Conservation (phyloP, 1,139 yeast genomes). For the Suhomyces taliae region DNA sequence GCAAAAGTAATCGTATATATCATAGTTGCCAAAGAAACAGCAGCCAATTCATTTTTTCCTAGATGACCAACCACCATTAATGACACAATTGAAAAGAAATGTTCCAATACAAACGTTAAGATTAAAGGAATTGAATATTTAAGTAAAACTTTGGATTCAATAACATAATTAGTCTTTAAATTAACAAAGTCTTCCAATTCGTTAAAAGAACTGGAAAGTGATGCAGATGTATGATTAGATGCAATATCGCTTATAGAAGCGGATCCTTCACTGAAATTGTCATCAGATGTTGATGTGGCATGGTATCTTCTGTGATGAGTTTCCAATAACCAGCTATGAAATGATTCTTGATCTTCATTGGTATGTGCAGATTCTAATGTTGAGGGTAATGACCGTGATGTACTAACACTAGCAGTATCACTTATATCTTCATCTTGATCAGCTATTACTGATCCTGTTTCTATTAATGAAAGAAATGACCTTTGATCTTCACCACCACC, state of each 20-base stretch:
- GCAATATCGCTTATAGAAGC: slow-evolving; percentile 7
- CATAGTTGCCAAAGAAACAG: slow-evolving; percentile 86
- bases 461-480: slow-evolving; percentile 54
- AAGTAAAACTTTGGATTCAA: slow-evolving; percentile 50
- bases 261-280: slow-evolving; percentile 3
- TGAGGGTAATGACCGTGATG: slow-evolving; percentile 65
- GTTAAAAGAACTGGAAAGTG: slow-evolving; percentile 13
- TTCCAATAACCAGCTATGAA: slow-evolving; percentile 60
- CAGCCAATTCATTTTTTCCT: slow-evolving; percentile 71
- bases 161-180: slow-evolving; percentile 43
- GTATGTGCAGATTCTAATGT: slow-evolving; percentile 51
- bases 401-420: slow-evolving; percentile 53
- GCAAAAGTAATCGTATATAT: slow-evolving; percentile 84
- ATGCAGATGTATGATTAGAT: slow-evolving; percentile 8
- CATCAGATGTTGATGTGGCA: slow-evolving; percentile 12
- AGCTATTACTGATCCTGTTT: slow-evolving; percentile 40
- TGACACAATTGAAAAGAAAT: slow-evolving; percentile 68
- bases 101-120: slow-evolving; percentile 68
- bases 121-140: slow-evolving; percentile 65
- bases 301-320: slow-evolving; percentile 64
- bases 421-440: slow-evolving; percentile 45
- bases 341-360: slow-evolving; percentile 54
- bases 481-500: slow-evolving; percentile 64
- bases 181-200: slow-evolving; percentile 40
- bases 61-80: slow-evolving; percentile 72